phyloP scores from a whole-genome alignment of 192 early-diverging fungal genomes.

The Allomyces macrogynus region DNA sequence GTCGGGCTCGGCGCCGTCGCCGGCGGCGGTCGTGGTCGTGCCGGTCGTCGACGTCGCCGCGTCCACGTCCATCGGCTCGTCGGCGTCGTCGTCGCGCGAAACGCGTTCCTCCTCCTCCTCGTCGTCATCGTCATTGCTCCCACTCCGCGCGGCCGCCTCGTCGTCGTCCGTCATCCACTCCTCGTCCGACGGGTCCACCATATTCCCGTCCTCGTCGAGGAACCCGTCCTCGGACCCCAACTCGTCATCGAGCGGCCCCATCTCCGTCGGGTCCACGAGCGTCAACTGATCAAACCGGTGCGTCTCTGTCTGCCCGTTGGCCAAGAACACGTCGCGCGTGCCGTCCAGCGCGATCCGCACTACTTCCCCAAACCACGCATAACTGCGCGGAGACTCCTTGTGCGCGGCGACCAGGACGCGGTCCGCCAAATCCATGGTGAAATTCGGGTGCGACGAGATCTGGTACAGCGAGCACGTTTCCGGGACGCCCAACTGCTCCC shows the following conservation, averaged over 20 bases:
- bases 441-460: conserved; percentile 2
- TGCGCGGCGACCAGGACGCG: neutral
- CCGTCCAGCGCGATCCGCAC: conserved; percentile 13
- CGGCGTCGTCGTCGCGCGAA: conserved; percentile 10
- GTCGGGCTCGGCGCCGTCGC: neutral
- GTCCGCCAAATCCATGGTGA: conserved; percentile 12
- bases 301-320: neutral
- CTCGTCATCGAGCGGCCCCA: too few relatives aligned
- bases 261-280: neutral
- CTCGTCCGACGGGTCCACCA: conserved; percentile 5
- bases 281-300: neutral
- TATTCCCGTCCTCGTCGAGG: too few relatives aligned
- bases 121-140: conserved; percentile 12
- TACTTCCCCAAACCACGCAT: conserved; percentile 27
- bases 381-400: neutral
- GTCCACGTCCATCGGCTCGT: conserved; percentile 3
- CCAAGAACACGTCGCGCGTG: neutral
- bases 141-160: conserved; percentile 7
- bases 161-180: conserved; percentile 19
- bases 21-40: neutral
- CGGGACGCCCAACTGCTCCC: conserved; percentile 10
- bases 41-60: conserved; percentile 1
- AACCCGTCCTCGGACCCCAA: too few relatives aligned
- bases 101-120: conserved; percentile 20
- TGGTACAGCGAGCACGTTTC: conserved; percentile 2